A percentile compares a stretch with the other conserved stretches of the same genome.
phyloP scores from a whole-genome alignment of 2,329 filamentous ascomycete genomes.

The Aspergillus felis region DNA sequence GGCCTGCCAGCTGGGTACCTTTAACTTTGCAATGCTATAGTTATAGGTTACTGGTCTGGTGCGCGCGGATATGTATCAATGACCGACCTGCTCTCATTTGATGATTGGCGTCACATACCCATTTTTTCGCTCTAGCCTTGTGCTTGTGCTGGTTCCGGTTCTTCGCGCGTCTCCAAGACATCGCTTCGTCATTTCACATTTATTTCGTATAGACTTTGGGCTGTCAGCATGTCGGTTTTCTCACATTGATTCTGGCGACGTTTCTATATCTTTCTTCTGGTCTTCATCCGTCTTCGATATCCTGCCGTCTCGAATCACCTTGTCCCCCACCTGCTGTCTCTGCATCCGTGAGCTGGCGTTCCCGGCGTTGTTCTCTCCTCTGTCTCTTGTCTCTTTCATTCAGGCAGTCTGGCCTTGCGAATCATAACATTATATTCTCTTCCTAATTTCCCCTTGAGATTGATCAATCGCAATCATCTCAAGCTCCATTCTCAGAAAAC shows the following conservation, averaged over 20 bases:
- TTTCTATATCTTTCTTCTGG: background rate
- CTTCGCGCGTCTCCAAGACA: background rate
- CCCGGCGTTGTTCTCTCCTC: background rate
- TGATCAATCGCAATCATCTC: background rate
- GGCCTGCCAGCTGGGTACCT: slow-evolving; percentile 6
- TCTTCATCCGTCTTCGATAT: background rate
- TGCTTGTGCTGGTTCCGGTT: background rate
- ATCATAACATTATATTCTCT: background rate
- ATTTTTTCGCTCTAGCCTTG: background rate
- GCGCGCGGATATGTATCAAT: background rate
- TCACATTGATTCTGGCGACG: background rate
- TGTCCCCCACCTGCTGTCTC: background rate
- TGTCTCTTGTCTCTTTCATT: background rate
- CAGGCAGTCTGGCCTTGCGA: background rate
- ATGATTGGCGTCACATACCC: slow-evolving; percentile 18
- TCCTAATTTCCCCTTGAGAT: background rate
- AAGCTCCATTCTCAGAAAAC: background rate
- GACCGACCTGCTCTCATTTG: slow-evolving; percentile 2
- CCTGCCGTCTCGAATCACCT: background rate
- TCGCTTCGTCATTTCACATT: slow-evolving; percentile 3
- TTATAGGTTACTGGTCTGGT: slow-evolving; percentile 5
- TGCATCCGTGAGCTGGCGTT: background rate
- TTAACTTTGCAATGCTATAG: slow-evolving; percentile 2
- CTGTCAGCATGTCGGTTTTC: slow-evolving; percentile 9
- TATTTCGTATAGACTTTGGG: slow-evolving; percentile 15